These are phyloP conservation scores for Akanthomyces uredinophilus DNA, from an alignment of 2,329 filamentous ascomycete genomes.

Conservation along the genomic window DNA sequence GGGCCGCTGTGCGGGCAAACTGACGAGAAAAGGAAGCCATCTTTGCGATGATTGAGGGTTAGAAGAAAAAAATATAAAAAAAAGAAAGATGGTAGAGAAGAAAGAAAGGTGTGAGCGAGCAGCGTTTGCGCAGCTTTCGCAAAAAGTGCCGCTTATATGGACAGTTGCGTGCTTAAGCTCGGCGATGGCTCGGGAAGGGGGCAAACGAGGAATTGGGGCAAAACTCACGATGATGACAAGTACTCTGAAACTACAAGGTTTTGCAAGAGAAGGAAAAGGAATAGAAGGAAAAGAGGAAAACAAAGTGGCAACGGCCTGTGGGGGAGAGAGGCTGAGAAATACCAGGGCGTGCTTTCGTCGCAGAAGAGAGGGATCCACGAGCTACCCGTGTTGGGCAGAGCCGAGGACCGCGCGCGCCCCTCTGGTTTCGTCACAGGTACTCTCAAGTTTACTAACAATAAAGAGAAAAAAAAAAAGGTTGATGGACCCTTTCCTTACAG, in stretches of 20 bases:
- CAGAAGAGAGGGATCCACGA: neutral
- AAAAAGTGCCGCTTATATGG: neutral
- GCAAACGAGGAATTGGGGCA: neutral
- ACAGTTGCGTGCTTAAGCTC: neutral
- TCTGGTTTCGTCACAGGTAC: neutral
- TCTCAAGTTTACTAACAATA: neutral
- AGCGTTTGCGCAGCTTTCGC: neutral
- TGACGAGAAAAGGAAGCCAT: conserved; percentile 46
- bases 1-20: conserved; percentile 50
- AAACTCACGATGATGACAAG: conserved; percentile 8
- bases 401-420: conserved; percentile 1
- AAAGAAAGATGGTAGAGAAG: too few relatives aligned
- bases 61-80: neutral
- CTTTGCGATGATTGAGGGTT: neutral
- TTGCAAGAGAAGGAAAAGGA: conserved; percentile 10
- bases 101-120: too few relatives aligned
- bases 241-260: neutral
- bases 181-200: neutral
- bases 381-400: neutral
- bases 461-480: neutral
- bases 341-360: conserved; percentile 20
- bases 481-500: neutral
- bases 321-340: conserved; percentile 26
- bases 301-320: conserved; percentile 4
- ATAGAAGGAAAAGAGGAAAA: conserved; percentile 5